Percentiles rank a stretch among this genome's conserved stretches.
These are phyloP conservation scores for Trifolium pratense DNA, from an alignment of 306 rosid species.

Conservation along the genomic window DNA sequence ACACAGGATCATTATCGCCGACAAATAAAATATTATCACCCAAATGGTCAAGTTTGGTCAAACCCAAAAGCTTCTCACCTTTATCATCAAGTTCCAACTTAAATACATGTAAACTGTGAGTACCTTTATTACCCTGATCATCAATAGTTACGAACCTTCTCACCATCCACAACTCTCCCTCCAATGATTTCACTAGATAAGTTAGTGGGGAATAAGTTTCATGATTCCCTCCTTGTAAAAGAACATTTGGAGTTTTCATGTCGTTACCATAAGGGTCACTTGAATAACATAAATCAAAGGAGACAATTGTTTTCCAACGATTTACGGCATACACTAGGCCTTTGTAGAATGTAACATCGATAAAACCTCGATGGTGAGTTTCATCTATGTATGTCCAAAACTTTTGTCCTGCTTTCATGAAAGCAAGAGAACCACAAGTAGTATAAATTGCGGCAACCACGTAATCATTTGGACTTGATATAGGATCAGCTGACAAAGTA, in stretches of 20 bases:
- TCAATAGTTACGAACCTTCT: background rate
- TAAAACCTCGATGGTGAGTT: background rate
- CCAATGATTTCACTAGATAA: conserved; percentile 17
- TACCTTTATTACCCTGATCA: too few species aligned
- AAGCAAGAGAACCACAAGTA: background rate
- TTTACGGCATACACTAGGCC: background rate
- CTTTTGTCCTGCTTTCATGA: conserved; percentile 8
- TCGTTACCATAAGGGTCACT: background rate
- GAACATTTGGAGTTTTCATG: background rate
- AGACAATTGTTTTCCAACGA: background rate
- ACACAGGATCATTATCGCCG: background rate
- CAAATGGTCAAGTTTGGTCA: background rate
- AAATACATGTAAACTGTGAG: background rate
- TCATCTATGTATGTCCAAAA: background rate
- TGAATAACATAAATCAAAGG: background rate
- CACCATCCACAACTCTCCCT: conserved; percentile 16
- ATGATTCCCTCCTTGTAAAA: too few species aligned
- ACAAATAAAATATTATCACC: conserved; percentile 9
- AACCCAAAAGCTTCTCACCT: background rate
- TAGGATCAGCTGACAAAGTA: background rate
- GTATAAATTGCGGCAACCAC: conserved; percentile 11
- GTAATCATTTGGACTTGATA: background rate
- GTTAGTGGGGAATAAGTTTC: background rate
- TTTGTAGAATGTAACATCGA: conserved; percentile 12
- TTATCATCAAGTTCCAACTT: background rate